Evolutionary conservation across 441 rosid genomes (phyloP), one percentile per base, ranked within the genome.

Genomic region (Raphanus hybrid): DNA sequence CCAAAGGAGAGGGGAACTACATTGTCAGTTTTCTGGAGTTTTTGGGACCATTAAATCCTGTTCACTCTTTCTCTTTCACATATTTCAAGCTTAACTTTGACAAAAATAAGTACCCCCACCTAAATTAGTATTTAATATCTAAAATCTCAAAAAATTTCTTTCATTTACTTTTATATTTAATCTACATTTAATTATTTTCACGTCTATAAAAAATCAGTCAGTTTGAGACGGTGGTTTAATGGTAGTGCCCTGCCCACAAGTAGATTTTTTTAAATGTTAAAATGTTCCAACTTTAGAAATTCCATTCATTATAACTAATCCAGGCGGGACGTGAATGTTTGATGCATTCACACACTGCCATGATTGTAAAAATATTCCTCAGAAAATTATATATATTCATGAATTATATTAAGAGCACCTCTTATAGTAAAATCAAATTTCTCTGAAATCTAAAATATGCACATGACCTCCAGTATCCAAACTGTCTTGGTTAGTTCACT

Each of bases 11-110:
- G 23, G 66, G 75, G 82, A 74, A 74, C 78, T 78, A 74, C 78
- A 32, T 74, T 79, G 78, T 79, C 78, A 54, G 58, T 64, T 78
- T 71, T 3, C 20, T 70, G 60, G 65, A 77, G 59, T 67, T 48
- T 73, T 32, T 32, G 77, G 77, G 81, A 78, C 81, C 81, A 72
- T 71, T 78, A 15, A 7, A 6, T 3, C 4, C 23, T 54, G 9
- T 54, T 54, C 58, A 57, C 80, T 72, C 73, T 67, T 77, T 71
- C 70, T 71, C 79, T 71, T 71, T 71, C 68, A 72, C 77, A 60
- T 78, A 73, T 73, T 59, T 78, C 67, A 78, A 78, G 78, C 78
- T 73, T 78, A 73, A 61, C 81, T 78, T 78, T 73, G 81, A 67
- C 73, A 58, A 67, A 26, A 61, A 61, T 39, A 26, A 54, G 63